Percentiles rank a stretch among this genome's conserved stretches.
These are phyloP conservation scores for Russula foetens DNA, from an alignment of 768 basidiomycete species.

Conservation along the genomic window DNA sequence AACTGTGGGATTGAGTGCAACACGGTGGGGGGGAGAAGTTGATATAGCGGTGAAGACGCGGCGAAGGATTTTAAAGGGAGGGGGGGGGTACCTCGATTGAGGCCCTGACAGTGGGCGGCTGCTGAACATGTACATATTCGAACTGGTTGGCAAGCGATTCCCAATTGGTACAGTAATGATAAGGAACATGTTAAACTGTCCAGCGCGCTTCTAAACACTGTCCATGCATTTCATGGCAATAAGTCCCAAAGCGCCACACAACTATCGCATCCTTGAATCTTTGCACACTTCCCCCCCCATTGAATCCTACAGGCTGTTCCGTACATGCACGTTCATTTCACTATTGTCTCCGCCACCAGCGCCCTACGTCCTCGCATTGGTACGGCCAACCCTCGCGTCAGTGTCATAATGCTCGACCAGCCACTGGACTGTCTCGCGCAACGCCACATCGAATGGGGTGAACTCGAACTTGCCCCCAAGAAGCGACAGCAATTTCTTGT, in stretches of 20 bases:
- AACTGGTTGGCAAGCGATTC: neutral
- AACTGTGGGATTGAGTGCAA: neutral
- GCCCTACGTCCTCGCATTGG: constrained; percentile 3
- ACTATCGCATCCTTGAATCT: no score
- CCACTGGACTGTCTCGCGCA: constrained; percentile 77
- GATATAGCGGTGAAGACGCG: neutral
- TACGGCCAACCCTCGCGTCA: constrained; percentile 49
- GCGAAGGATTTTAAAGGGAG: neutral
- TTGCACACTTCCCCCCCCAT: no score
- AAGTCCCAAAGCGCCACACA: no score
- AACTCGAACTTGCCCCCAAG: constrained; percentile 74
- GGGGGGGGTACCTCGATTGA: neutral
- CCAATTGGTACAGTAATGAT: neutral
- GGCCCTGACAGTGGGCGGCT: neutral
- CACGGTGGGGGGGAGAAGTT: neutral
- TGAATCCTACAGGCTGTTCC: neutral
- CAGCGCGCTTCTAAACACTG: no score
- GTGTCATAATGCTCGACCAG: constrained; percentile 74
- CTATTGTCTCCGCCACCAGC: neutral
- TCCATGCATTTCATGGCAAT: no score
- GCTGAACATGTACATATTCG: neutral
- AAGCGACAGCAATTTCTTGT: constrained; percentile 71
- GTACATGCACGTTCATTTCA: neutral
- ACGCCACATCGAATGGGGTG: constrained; percentile 82
- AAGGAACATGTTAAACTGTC: no score